Evolutionary conservation across 2,329 filamentous ascomycete species (phyloP), one percentile per base, ranked within the genome.

Genomic region (Verticillium albo-atrum): DNA sequence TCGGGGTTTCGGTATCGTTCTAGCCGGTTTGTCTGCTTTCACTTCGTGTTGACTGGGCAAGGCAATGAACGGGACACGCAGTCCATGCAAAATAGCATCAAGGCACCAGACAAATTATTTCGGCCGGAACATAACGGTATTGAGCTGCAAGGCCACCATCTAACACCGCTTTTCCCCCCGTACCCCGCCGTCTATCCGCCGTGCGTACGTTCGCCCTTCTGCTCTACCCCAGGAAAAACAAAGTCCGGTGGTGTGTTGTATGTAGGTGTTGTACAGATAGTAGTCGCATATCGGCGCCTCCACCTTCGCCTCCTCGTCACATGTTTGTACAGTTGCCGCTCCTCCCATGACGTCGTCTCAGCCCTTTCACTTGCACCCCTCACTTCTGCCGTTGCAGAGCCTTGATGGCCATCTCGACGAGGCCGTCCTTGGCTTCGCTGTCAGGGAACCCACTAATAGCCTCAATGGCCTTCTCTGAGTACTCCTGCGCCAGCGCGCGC

Each of bases 341-440:
- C n/a, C 42, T 50, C 20, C 42, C 42, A 23, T 23, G 9, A 15
- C 42, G 20, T 50, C 6, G 35, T 25, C 20, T 12, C 20, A 9
- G 20, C 32, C 30, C 12, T 9, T 6, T 15, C 28, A 2, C 28
- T 15, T 23, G 15, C 17, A 17, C 53, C 34, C 30, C 25, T 68
- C 81, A 98, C 76, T 97, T 97, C 73, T 92, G 84, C 69, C 94
- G 84, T 76, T 92, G 89, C 79, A 97, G 86, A 17, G 93, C 92
- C 79, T 97, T 97, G 67, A 89, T 84, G 66, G 92, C 96, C 91
- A 98, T 97, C 70, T 97, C 92, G 53, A 97, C 80, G 47, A 99
- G 80, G 0, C 94, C 94, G 30, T 89, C 85, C 79, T 97, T 98
- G 60, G 95, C 95, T 65, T 98, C 94, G 72, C 92, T 94, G n/a